Percentiles rank a stretch among this genome's conserved stretches.
These are phyloP conservation scores for Carex littledalei DNA, from an alignment of 176 grass and related monocot species.

Conservation along the genomic window DNA sequence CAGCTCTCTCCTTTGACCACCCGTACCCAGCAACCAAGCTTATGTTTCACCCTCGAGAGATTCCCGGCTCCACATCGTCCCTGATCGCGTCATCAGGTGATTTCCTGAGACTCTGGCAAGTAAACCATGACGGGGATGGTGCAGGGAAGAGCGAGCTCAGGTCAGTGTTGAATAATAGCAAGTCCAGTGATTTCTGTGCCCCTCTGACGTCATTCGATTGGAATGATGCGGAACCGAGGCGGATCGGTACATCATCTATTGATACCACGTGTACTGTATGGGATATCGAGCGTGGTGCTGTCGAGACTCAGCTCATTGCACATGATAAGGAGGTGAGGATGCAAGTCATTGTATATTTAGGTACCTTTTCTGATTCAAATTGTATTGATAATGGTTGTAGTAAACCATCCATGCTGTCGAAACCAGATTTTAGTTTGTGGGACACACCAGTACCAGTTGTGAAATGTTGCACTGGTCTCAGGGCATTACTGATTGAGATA, in stretches of 20 bases:
- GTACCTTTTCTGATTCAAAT: background rate
- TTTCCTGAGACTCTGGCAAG: conserved; percentile 65
- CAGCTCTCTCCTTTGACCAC: conserved; percentile 80
- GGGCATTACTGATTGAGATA: background rate
- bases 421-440: background rate
- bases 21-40: conserved; percentile 93
- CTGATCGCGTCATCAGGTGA: conserved; percentile 83
- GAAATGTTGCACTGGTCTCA: background rate
- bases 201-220: conserved; percentile 97
- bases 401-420: background rate
- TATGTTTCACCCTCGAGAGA: conserved; percentile 61
- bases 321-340: conserved; percentile 90
- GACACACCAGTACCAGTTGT: background rate
- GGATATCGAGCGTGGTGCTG: conserved; percentile 84
- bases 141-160: conserved; percentile 43
- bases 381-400: background rate
- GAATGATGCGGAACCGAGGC: conserved; percentile 75
- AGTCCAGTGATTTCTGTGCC: conserved; percentile 76
- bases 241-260: conserved; percentile 83
- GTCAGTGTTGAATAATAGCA: conserved; percentile 76
- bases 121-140: conserved; percentile 40
- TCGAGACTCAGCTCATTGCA: conserved; percentile 99
- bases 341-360: background rate
- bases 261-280: conserved; percentile 98
- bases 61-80: conserved; percentile 13